A percentile compares a stretch with the other conserved stretches of the same genome.
Evolutionary conservation across 148 eudicot species (phyloP).

Genomic region (Salicornia ramosissima): DNA sequence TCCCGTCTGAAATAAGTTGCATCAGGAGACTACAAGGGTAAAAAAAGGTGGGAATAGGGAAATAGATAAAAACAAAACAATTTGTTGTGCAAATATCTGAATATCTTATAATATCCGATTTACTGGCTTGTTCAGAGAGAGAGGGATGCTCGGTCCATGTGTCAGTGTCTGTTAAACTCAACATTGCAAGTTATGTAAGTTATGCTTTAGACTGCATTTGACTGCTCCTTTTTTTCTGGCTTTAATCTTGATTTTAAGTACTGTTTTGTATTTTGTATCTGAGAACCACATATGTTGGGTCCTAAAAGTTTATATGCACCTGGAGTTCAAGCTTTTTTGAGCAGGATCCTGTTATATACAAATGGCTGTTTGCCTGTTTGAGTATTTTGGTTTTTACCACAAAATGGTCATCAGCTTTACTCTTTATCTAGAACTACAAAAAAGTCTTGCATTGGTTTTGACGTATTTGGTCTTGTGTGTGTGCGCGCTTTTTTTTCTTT

Average conservation of each 20-base stretch:
- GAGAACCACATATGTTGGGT: neutral
- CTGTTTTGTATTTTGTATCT: neutral
- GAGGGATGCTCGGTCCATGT: constrained; percentile 10
- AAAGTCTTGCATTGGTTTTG: no score
- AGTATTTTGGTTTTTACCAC: neutral
- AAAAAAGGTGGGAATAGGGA: neutral
- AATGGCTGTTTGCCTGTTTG: neutral
- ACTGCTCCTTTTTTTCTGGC: constrained; percentile 9
- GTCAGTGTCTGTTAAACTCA: constrained; percentile 14
- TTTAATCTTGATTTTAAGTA: constrained; percentile 3
- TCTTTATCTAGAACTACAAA: no score
- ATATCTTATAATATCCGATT: constrained; percentile 20
- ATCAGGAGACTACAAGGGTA: constrained; percentile 15
- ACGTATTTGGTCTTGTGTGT: no score
- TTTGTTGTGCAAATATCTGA: constrained; percentile 21
- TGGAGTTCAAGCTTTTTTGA: neutral
- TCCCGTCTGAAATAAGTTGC: constrained; percentile 17
- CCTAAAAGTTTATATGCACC: neutral
- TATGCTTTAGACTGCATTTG: constrained; percentile 7
- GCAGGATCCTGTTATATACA: neutral
- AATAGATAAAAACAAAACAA: constrained; percentile 13
- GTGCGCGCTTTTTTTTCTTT: no score
- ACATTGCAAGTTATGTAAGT: constrained; percentile 24
- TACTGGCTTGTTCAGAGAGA: constrained; percentile 18
- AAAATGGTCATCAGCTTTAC: no score